Evolutionary conservation across 306 rosid species (phyloP).

Genomic region (Clitoria ternatea): DNA sequence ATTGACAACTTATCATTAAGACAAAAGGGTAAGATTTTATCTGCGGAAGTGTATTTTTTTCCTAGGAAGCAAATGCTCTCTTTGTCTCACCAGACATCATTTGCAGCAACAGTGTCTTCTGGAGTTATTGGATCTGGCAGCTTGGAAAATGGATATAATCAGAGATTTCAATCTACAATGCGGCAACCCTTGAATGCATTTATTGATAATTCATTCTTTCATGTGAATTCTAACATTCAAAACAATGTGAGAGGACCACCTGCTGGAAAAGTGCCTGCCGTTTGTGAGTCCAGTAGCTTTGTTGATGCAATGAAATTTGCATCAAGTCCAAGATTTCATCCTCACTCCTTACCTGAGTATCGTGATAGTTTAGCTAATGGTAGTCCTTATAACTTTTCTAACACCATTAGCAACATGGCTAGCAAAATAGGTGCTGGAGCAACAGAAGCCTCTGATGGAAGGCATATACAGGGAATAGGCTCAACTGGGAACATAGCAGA

Average conservation of each 20-base stretch:
- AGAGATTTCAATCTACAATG: conserved; percentile 48
- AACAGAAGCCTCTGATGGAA: conserved; percentile 44
- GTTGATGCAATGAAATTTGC: conserved; percentile 41
- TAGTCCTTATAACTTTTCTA: conserved; percentile 38
- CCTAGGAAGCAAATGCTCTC: conserved; percentile 5
- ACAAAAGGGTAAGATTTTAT: conserved; percentile 37
- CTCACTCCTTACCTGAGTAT: conserved; percentile 64
- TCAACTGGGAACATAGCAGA: conserved; percentile 45
- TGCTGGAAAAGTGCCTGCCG: conserved; percentile 33
- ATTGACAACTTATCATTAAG: conserved; percentile 39
- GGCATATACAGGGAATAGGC: conserved; percentile 39
- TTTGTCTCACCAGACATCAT: conserved; percentile 20
- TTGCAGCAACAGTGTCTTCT: conserved; percentile 36
- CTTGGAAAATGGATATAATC: conserved; percentile 40
- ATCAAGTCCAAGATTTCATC: conserved; percentile 48
- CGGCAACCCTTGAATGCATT: conserved; percentile 38
- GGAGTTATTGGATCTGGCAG: conserved; percentile 42
- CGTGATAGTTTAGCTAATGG: conserved; percentile 49
- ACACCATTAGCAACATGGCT: conserved; percentile 35
- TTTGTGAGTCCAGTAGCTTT: conserved; percentile 38
- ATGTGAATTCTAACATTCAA: conserved; percentile 43
- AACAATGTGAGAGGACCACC: conserved; percentile 40
- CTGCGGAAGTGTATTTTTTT: conserved; percentile 7
- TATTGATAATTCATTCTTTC: conserved; percentile 41
- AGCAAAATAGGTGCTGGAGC: conserved; percentile 37